phyloP scores from a whole-genome alignment of 345 rosid genomes.

The Microcos paniculata region DNA sequence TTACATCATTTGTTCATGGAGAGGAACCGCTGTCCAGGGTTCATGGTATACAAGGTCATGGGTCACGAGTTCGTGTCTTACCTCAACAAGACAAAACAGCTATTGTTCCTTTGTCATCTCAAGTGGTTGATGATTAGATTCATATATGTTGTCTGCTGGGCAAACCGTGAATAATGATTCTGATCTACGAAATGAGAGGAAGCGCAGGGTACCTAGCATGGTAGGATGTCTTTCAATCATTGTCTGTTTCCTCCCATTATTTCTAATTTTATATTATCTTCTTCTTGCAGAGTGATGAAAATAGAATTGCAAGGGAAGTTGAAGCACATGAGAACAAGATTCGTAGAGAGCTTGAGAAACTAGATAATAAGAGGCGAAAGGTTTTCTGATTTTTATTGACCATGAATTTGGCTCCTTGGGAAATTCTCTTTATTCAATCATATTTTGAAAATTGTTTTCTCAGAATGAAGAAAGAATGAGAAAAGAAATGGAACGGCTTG shows the following conservation, averaged over 20 bases:
- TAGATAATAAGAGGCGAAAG: slow-evolving; percentile 67
- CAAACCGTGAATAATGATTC: slow-evolving; percentile 38
- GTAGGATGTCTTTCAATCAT: background rate
- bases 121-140: slow-evolving; percentile 51
- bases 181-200: slow-evolving; percentile 46
- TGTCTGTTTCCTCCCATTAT: slow-evolving; percentile 14
- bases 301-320: slow-evolving; percentile 60
- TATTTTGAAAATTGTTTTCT: slow-evolving; percentile 24
- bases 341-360: slow-evolving; percentile 80
- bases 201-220: slow-evolving; percentile 45
- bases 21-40: slow-evolving; percentile 56
- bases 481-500: slow-evolving; percentile 90
- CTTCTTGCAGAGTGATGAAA: slow-evolving; percentile 65
- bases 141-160: slow-evolving; percentile 37
- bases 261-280: slow-evolving; percentile 17
- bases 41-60: slow-evolving; percentile 53
- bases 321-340: slow-evolving; percentile 62
- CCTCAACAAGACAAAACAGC: slow-evolving; percentile 68
- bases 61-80: slow-evolving; percentile 49
- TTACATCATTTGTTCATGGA: slow-evolving; percentile 50
- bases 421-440: slow-evolving; percentile 16
- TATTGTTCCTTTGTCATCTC: slow-evolving; percentile 48
- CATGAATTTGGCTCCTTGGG: slow-evolving; percentile 2
- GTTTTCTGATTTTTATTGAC: slow-evolving; percentile 33
- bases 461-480: slow-evolving; percentile 84